These are phyloP conservation scores for Gamarada debralockiae DNA, from an alignment of 495 filamentous ascomycete genomes.

Conservation along the genomic window DNA sequence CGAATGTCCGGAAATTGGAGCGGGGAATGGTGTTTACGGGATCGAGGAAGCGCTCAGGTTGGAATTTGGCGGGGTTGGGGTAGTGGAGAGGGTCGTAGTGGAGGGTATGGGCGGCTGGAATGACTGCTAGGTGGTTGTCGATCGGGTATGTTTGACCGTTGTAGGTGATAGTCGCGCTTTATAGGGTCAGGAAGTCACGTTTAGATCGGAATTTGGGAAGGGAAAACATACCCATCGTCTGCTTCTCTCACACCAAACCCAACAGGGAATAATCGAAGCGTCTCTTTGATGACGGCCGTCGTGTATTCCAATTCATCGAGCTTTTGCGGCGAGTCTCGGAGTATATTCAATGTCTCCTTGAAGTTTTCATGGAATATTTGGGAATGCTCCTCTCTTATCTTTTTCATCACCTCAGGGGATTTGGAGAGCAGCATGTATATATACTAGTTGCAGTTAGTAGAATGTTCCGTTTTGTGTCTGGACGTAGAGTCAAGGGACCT, in stretches of 20 bases:
- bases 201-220: neutral
- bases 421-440: slow-evolving; percentile 32
- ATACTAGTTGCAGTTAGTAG: neutral
- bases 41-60: slow-evolving; percentile 33
- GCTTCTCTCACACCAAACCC: slow-evolving; percentile 28
- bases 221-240: neutral
- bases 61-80: slow-evolving; percentile 22
- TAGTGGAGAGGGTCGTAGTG: slow-evolving; percentile 25
- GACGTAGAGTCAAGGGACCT: neutral
- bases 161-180: neutral
- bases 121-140: neutral
- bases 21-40: slow-evolving; percentile 17
- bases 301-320: slow-evolving; percentile 42
- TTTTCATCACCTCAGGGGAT: slow-evolving; percentile 27
- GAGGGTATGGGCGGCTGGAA: slow-evolving; percentile 1
- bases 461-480: neutral
- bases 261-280: slow-evolving; percentile 40
- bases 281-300: slow-evolving; percentile 45
- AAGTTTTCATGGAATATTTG: neutral
- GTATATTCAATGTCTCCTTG: neutral
- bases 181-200: neutral
- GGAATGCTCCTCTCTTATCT: neutral
- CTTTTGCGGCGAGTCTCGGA: slow-evolving; percentile 31
- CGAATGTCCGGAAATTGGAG: slow-evolving; percentile 43
- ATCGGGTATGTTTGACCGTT: neutral